Conservation (phyloP, 2,329 filamentous ascomycete genomes). For the Diplodia intermedia region DNA sequence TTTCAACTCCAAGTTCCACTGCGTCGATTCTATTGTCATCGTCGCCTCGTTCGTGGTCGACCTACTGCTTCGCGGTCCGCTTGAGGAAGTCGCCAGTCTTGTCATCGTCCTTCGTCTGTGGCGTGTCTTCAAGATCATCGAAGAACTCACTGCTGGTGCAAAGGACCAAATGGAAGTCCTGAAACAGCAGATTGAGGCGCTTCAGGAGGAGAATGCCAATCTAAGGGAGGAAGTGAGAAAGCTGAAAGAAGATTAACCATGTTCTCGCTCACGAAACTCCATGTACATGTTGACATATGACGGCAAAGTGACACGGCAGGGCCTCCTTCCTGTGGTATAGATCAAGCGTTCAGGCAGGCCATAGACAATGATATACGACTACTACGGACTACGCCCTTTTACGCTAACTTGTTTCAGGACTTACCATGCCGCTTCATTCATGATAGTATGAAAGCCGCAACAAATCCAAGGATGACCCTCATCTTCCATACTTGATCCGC, state of each 20-base stretch:
- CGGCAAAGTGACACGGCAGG: not conserved
- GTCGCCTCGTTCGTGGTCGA: conserved; percentile 68
- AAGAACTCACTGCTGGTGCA: conserved; percentile 70
- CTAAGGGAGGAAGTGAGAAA: conserved; percentile 53
- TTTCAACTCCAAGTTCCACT: conserved; percentile 60
- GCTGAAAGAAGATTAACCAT: conserved; percentile 29
- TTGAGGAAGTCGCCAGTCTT: conserved; percentile 70
- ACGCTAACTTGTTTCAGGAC: not conserved
- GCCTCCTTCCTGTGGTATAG: not conserved
- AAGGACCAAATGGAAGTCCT: conserved; percentile 68
- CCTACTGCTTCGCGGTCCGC: conserved; percentile 63
- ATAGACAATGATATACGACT: not conserved
- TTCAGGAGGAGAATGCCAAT: conserved; percentile 57
- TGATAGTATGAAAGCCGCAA: not conserved
- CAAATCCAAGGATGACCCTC: not conserved
- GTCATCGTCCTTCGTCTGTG: conserved; percentile 71
- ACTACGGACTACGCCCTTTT: not conserved
- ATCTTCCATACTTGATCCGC: not conserved
- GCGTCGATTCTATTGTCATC: conserved; percentile 70
- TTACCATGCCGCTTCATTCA: not conserved
- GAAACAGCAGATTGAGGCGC: conserved; percentile 58
- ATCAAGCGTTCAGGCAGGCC: not conserved
- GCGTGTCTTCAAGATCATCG: conserved; percentile 73
- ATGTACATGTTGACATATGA: not conserved
- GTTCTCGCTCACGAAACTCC: not conserved